Conservation (phyloP, 345 rosid genomes). For the Angophora floribunda region DNA sequence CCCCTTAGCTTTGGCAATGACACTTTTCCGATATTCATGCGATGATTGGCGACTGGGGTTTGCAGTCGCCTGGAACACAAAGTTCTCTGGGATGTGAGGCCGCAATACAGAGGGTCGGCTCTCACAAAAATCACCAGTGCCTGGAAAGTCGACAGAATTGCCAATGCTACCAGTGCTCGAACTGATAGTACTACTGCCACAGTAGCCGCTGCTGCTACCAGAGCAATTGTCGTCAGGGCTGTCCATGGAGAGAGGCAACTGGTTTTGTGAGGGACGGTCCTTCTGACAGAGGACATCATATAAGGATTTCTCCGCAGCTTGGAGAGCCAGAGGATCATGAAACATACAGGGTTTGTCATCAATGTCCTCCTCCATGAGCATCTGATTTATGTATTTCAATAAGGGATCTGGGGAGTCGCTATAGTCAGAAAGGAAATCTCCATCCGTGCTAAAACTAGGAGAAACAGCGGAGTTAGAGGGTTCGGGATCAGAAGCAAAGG, state of each 20-base stretch:
- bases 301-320: conserved; percentile 49
- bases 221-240: conserved; percentile 16
- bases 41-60: not conserved
- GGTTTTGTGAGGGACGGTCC: conserved; percentile 1
- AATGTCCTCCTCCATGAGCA: conserved; percentile 61
- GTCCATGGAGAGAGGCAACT: conserved; percentile 5
- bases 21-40: not conserved
- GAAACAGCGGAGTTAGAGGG: conserved; percentile 11
- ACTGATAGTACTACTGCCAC: conserved; percentile 8
- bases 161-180: conserved; percentile 5
- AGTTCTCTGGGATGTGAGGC: conserved; percentile 1
- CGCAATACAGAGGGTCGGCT: conserved; percentile 2
- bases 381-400: conserved; percentile 43
- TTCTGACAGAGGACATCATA: conserved; percentile 32
- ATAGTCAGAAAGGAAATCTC: conserved; percentile 29
- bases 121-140: not conserved
- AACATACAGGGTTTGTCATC: conserved; percentile 44
- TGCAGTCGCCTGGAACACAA: conserved; percentile 2
- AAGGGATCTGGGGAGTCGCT: conserved; percentile 31
- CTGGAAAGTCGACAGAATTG: conserved; percentile 1
- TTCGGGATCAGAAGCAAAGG: conserved; percentile 4
- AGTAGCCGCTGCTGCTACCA: conserved; percentile 8
- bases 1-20: not conserved
- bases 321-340: conserved; percentile 40
- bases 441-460: conserved; percentile 14